Conservation (phyloP, 306 rosid genomes). For the Quillaja saponaria region DNA sequence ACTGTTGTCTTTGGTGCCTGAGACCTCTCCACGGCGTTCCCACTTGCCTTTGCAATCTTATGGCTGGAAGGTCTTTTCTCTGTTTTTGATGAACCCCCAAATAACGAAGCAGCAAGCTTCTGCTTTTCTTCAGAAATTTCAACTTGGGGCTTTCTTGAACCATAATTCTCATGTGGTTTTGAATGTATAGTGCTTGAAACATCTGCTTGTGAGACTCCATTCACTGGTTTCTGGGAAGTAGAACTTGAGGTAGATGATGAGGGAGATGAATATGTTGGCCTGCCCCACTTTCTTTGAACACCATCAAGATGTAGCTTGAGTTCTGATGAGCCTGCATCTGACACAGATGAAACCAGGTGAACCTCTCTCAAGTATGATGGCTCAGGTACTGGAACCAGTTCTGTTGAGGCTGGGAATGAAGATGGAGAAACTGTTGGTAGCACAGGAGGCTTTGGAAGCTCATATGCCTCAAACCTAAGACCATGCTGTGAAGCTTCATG, state of each 20-base stretch:
- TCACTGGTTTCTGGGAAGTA: constrained; percentile 55
- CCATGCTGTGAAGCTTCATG: constrained; percentile 61
- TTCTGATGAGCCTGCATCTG: constrained; percentile 58
- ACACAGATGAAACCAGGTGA: constrained; percentile 43
- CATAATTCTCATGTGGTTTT: constrained; percentile 52
- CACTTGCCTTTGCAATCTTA: constrained; percentile 48
- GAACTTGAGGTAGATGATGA: constrained; percentile 42
- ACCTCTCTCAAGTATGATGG: constrained; percentile 61
- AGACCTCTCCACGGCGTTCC: constrained; percentile 41
- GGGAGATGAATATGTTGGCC: constrained; percentile 58
- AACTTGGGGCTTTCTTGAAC: constrained; percentile 52
- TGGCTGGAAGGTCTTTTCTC: constrained; percentile 60
- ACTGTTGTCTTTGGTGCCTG: constrained; percentile 48
- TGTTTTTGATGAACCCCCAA: constrained; percentile 67
- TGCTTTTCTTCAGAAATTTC: constrained; percentile 75
- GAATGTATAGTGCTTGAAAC: constrained; percentile 40
- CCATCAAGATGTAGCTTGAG: constrained; percentile 83
- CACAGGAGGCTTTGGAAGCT: constrained; percentile 64
- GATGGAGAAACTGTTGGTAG: constrained; percentile 44
- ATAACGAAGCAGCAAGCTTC: constrained; percentile 88
- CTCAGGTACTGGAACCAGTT: constrained; percentile 67
- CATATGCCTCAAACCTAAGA: constrained; percentile 85
- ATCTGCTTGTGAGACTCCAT: constrained; percentile 57
- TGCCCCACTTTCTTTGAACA: constrained; percentile 88
- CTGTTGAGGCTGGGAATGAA: constrained; percentile 54